phyloP scores from a whole-genome alignment of 352 stramenopile species.

The Phytophthora nicotianae region DNA sequence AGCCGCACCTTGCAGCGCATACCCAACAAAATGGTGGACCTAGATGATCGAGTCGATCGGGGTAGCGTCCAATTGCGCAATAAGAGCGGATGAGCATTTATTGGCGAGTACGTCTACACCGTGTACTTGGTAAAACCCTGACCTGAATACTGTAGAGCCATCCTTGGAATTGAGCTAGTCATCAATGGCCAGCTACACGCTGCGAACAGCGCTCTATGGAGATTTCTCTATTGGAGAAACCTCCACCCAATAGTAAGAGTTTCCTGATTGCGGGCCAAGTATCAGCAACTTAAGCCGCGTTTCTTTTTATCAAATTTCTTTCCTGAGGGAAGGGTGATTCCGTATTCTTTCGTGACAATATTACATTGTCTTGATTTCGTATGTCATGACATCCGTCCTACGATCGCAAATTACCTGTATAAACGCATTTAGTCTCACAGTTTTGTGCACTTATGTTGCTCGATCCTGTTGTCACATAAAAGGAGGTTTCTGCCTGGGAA shows the following conservation, averaged over 20 bases:
- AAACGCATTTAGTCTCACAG: background rate
- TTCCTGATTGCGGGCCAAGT: too few species aligned
- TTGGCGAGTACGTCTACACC: too few species aligned
- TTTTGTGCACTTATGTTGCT: background rate
- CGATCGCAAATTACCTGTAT: background rate
- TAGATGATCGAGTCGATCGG: too few species aligned
- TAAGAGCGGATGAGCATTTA: too few species aligned
- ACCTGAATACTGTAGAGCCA: too few species aligned
- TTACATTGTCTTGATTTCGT: background rate
- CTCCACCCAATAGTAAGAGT: too few species aligned
- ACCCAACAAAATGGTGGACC: conserved; percentile 18
- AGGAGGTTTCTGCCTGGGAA: conserved; percentile 19
- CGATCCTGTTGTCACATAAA: conserved; percentile 5
- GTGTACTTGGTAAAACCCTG: too few species aligned
- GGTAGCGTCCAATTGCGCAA: conserved; percentile 21
- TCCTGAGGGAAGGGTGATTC: too few species aligned
- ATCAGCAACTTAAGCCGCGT: conserved; percentile 20
- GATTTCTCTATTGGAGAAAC: too few species aligned
- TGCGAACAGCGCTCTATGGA: too few species aligned
- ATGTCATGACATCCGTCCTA: background rate
- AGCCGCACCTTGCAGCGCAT: conserved; percentile 18
- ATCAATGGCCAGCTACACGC: conserved; percentile 6
- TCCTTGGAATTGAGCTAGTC: conserved; percentile 1
- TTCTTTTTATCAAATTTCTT: too few species aligned
- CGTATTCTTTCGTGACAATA: too few species aligned